A percentile compares a stretch with the other conserved stretches of the same genome.
Conservation (phyloP, 73 alveolate species). For the Halteria grandinella region DNA sequence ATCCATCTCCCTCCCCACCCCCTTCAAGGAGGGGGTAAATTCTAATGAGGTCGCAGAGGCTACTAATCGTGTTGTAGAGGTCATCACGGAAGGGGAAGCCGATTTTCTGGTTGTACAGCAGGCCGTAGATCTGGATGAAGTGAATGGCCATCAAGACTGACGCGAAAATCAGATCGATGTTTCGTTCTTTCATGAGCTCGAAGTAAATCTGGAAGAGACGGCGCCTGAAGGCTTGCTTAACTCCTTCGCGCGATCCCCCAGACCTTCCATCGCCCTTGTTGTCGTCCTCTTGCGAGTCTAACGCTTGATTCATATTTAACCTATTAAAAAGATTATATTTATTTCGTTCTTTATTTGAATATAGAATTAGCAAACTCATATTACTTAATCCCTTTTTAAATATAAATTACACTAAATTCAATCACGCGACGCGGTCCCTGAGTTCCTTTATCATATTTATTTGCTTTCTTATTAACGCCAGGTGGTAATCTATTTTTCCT, state of each 20-base stretch:
- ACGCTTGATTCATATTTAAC: conserved; percentile 27
- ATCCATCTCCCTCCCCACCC: background rate
- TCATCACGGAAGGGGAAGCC: conserved; percentile 59
- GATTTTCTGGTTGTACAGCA: conserved; percentile 30
- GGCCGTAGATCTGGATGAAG: conserved; percentile 52
- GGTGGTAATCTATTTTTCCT: conserved; percentile 15
- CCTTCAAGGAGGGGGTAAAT: conserved; percentile 50
- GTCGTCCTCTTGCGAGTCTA: conserved; percentile 50
- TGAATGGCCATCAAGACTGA: conserved; percentile 32
- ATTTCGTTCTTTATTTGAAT: background rate
- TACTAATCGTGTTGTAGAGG: conserved; percentile 16
- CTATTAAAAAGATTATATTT: background rate
- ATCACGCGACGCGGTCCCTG: conserved; percentile 5
- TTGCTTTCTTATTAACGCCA: conserved; percentile 37
- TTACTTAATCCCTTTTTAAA: no score
- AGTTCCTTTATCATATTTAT: conserved; percentile 10
- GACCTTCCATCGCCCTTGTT: conserved; percentile 34
- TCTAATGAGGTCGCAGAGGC: conserved; percentile 42
- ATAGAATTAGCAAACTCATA: no score
- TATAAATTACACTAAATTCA: background rate
- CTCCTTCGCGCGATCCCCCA: conserved; percentile 38
- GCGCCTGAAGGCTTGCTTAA: conserved; percentile 14
- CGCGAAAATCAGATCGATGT: conserved; percentile 49
- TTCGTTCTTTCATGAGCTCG: conserved; percentile 58
- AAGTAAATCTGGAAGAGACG: conserved; percentile 53